A percentile compares a stretch with the other conserved stretches of the same genome.
These are phyloP conservation scores for Tulasnella sp. DNA, from an alignment of 768 basidiomycete genomes.

Conservation along the genomic window DNA sequence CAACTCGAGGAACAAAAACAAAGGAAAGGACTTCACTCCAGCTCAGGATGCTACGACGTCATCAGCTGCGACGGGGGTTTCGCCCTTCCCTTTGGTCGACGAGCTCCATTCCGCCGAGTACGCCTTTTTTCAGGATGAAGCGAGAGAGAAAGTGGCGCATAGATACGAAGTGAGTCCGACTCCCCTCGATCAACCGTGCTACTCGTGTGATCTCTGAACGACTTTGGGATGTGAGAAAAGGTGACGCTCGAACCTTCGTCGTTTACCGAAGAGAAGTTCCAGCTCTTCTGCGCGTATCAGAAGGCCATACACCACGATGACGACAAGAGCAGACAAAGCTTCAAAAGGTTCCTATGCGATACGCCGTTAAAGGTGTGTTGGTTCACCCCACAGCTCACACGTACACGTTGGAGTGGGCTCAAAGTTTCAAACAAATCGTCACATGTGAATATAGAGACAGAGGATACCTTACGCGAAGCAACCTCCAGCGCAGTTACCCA, in stretches of 20 bases:
- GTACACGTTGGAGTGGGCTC: not conserved
- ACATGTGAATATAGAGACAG: constrained; percentile 50
- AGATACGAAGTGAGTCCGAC: constrained; percentile 61
- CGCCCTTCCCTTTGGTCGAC: constrained; percentile 33
- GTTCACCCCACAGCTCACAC: not conserved
- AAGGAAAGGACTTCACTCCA: constrained; percentile 22
- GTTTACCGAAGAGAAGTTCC: constrained; percentile 80
- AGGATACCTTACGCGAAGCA: constrained; percentile 59
- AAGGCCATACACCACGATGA: constrained; percentile 72
- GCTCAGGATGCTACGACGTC: not conserved
- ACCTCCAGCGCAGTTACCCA: constrained; percentile 63
- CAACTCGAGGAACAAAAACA: constrained; percentile 6
- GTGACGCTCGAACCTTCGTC: constrained; percentile 75
- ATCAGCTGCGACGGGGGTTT: constrained; percentile 36
- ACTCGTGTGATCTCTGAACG: not conserved
- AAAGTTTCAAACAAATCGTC: not conserved
- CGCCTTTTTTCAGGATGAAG: constrained; percentile 38
- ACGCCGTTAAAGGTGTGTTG: constrained; percentile 69
- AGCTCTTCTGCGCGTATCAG: constrained; percentile 78
- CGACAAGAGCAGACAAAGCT: constrained; percentile 55
- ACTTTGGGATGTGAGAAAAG: constrained; percentile 47
- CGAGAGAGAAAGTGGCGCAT: constrained; percentile 49
- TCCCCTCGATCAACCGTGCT: constrained; percentile 17
- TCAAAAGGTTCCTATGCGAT: constrained; percentile 76
- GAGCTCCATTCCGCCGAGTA: constrained; percentile 61